Base-by-base conservation (phyloP, 1,284 basidiomycete species). In the Rhodotorula glutinis region DNA sequence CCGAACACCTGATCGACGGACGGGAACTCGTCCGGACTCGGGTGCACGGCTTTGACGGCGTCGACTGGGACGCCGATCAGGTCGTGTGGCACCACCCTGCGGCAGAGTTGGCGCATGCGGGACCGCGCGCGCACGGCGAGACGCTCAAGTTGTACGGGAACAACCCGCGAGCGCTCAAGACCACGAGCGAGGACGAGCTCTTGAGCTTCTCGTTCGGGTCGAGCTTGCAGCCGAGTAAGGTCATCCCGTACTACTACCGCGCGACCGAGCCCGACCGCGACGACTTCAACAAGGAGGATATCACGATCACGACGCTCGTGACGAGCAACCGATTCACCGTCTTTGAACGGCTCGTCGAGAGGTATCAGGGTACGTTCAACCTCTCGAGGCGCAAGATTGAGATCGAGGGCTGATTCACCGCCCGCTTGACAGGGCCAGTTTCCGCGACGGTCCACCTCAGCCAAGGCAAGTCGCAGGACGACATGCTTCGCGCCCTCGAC, bases 221-320 rank as follows among this genome's bases (percentile, higher is more conserved):
- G 46, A 67, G 68, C n/a, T 60, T 76, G 3, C 73, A 84, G 51
- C 88, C 89, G 0, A 86, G 83, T 74, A 85, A 86, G 72, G 84
- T 91, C 60, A 82, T 89, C 25, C 90, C 90, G 0, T 92, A 87
- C 79, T 91, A 87, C 78, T 89, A 89, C 77, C 84, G 85, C 62
- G 87, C 87, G 16, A 59, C 63, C 8, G 72, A 49, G 77, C 79
- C 3, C 79, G 51, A 81, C 81, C 81, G 85, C 41, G 69, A 77
- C 17, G 69, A 61, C 3, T 74, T 75, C 56, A 69, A 72, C 52
- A 68, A 74, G 52, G 83, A 87, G 53, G 90, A 91, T 71, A 85
- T 92, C 55, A 91, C 90, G 1, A 85, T 92, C 63, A 89, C 90
- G 2, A 92, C 90, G 2, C 82, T 91, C 40, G 86, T 92, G 40